Conservation (phyloP, 495 filamentous ascomycete species). For the Penicillium mononematosum region DNA sequence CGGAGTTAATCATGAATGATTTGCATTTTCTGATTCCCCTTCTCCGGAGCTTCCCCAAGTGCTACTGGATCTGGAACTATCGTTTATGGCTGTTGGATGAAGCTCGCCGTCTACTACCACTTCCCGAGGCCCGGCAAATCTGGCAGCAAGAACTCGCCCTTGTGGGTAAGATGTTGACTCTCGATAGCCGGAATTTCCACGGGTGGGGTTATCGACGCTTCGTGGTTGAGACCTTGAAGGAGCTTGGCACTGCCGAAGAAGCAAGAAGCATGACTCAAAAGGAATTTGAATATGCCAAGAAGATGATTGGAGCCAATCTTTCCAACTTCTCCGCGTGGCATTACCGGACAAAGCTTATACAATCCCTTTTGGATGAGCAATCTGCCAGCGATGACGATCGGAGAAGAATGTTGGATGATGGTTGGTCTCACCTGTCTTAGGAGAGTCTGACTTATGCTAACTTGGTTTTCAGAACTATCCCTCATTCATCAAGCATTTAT, state of each 20-base stretch:
- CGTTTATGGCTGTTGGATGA: slow-evolving; percentile 82
- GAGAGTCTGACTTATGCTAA: slow-evolving; percentile 4
- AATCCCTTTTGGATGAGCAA: slow-evolving; percentile 67
- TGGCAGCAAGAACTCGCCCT: slow-evolving; percentile 84
- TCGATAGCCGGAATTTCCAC: slow-evolving; percentile 92
- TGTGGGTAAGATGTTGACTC: slow-evolving; percentile 78
- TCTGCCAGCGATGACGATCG: slow-evolving; percentile 60
- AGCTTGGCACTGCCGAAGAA: slow-evolving; percentile 44
- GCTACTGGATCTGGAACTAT: slow-evolving; percentile 99
- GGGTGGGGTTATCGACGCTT: slow-evolving; percentile 90
- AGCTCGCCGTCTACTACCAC: slow-evolving; percentile 60
- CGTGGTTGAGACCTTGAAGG: slow-evolving; percentile 69
- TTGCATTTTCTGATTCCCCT: slow-evolving; percentile 79
- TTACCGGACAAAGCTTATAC: slow-evolving; percentile 78
- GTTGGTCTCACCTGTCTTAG: slow-evolving; percentile 38
- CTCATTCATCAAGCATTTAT: slow-evolving; percentile 76
- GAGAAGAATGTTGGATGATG: slow-evolving; percentile 68
- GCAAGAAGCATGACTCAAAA: slow-evolving; percentile 61
- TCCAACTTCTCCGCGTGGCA: slow-evolving; percentile 99
- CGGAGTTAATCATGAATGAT: slow-evolving; percentile 64
- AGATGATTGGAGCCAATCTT: slow-evolving; percentile 77
- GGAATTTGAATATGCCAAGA: slow-evolving; percentile 87
- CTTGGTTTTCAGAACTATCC: slow-evolving; percentile 57
- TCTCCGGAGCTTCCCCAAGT: slow-evolving; percentile 84
- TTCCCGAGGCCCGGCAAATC: slow-evolving; percentile 53